Evolutionary conservation across 129 eudicot genomes (phyloP).

Genomic region (Artemisia tridentata): DNA sequence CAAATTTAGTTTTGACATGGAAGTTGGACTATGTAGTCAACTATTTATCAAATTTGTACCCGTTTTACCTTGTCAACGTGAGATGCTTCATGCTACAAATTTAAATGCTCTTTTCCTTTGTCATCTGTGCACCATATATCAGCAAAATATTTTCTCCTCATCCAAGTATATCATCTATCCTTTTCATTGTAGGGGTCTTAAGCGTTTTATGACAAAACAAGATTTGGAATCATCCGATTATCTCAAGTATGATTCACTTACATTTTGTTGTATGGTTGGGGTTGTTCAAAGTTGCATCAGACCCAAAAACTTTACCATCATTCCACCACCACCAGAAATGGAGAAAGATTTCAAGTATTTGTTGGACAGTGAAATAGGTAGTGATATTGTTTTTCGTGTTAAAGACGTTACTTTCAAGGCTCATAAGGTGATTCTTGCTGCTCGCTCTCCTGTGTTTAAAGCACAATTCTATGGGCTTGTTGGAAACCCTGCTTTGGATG

Average conservation of each 20-base stretch:
- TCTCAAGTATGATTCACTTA: constrained; percentile 71
- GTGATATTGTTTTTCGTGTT: constrained; percentile 61
- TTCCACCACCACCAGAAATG: constrained; percentile 78
- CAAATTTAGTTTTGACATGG: no score
- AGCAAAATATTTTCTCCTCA: no score
- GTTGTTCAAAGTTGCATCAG: constrained; percentile 78
- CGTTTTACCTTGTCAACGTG: no score
- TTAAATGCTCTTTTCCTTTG: no score
- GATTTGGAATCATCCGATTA: constrained; percentile 66
- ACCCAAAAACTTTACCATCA: constrained; percentile 55
- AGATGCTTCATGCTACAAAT: no score
- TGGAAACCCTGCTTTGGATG: constrained; percentile 58
- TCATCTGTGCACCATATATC: no score
- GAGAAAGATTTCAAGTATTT: constrained; percentile 57
- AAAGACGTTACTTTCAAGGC: constrained; percentile 74
- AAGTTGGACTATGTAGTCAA: no score
- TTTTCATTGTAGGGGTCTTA: constrained; percentile 72
- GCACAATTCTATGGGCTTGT: constrained; percentile 89
- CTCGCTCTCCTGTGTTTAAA: constrained; percentile 93
- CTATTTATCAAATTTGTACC: no score
- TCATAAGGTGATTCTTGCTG: constrained; percentile 82
- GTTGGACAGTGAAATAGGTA: constrained; percentile 63
- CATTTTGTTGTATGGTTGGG: constrained; percentile 83
- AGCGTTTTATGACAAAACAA: constrained; percentile 68
- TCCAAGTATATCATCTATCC: not conserved